Evolutionary conservation across 1,284 basidiomycete species (phyloP).

Genomic region (Cutaneotrichosporon arboriforme): DNA sequence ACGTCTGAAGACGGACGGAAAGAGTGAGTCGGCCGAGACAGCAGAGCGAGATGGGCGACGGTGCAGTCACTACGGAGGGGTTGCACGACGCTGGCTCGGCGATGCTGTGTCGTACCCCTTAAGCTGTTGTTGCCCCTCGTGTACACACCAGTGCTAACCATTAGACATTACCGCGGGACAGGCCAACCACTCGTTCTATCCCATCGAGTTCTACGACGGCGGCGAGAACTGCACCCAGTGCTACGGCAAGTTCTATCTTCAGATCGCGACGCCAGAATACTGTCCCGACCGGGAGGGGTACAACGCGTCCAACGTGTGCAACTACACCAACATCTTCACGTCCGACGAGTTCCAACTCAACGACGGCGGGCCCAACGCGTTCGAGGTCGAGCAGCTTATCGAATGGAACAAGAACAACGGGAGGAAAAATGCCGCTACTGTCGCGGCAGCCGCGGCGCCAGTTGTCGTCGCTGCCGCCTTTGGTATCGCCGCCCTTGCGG

Average conservation of each 20-base stretch:
- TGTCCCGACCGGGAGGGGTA: neutral
- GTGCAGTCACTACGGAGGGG: too few relatives aligned
- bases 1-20: neutral
- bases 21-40: conserved; percentile 1
- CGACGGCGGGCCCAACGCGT: neutral
- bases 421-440: neutral
- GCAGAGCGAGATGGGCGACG: too few relatives aligned
- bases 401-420: neutral
- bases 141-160: too few relatives aligned
- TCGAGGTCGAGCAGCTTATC: neutral
- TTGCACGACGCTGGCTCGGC: too few relatives aligned
- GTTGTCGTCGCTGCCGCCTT: neutral
- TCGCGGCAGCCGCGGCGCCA: neutral
- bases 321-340: conserved; percentile 1
- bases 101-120: too few relatives aligned
- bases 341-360: conserved; percentile 2
- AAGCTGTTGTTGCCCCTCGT: too few relatives aligned
- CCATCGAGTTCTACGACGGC: neutral
- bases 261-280: conserved; percentile 2
- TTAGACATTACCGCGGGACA: neutral
- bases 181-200: conserved; percentile 1
- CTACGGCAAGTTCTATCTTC: neutral
- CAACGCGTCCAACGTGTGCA: conserved; percentile 1
- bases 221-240: neutral
- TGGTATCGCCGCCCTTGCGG: neutral